These are phyloP conservation scores for Microcos paniculata DNA, from an alignment of 345 rosid genomes.

Conservation along the genomic window DNA sequence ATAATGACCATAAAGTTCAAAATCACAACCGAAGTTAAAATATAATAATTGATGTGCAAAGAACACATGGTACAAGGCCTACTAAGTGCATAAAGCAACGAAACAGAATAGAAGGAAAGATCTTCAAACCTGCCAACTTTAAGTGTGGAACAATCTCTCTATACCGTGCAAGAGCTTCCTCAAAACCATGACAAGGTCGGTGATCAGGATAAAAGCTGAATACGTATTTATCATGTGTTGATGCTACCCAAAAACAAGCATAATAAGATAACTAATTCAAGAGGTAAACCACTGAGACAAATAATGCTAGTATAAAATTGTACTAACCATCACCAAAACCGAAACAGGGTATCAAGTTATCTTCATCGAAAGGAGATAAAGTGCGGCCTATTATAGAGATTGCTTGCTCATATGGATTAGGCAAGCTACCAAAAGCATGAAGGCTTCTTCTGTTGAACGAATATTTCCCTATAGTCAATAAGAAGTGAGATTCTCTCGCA, in stretches of 20 bases:
- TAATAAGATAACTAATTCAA: slow-evolving; percentile 22
- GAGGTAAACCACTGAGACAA: not conserved
- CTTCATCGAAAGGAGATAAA: slow-evolving; percentile 90
- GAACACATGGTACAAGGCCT: slow-evolving; percentile 1
- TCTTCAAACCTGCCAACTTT: slow-evolving; percentile 64
- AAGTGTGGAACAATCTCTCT: slow-evolving; percentile 73
- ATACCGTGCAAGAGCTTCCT: slow-evolving; percentile 70
- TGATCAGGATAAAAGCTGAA: slow-evolving; percentile 76
- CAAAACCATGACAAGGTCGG: slow-evolving; percentile 70
- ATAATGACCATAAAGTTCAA: not conserved
- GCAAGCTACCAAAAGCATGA: slow-evolving; percentile 60
- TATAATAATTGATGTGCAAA: not conserved
- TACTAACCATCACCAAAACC: slow-evolving; percentile 96
- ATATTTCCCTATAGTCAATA: slow-evolving; percentile 51
- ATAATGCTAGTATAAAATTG: not conserved
- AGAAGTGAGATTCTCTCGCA: not conserved
- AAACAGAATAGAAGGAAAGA: slow-evolving; percentile 9
- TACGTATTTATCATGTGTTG: slow-evolving; percentile 71
- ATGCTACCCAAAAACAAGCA: slow-evolving; percentile 42
- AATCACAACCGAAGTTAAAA: not conserved
- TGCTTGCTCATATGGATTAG: slow-evolving; percentile 91
- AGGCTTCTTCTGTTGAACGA: slow-evolving; percentile 83
- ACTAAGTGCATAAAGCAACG: slow-evolving; percentile 3
- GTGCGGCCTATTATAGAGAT: slow-evolving; percentile 89
- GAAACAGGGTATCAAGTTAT: slow-evolving; percentile 91